phyloP scores from a whole-genome alignment of 805 yeast genomes.

The Saccharomycopsis guyanensis region DNA sequence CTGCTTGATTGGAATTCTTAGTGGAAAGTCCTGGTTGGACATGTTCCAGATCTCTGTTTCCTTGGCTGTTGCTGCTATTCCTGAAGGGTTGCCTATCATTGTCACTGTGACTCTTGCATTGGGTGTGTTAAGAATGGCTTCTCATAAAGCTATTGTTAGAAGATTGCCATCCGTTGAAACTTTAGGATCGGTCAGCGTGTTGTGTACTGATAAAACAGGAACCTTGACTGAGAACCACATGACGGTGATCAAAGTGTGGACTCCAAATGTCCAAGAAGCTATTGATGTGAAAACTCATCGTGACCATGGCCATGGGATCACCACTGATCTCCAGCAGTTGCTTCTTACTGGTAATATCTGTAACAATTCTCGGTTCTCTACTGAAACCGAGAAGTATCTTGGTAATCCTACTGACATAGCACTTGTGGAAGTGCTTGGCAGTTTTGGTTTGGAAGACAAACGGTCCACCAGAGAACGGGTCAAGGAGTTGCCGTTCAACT shows the following conservation, averaged over 20 bases:
- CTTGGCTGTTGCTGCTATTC: constrained; percentile 97
- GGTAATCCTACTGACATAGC: constrained; percentile 98
- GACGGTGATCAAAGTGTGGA: constrained; percentile 68
- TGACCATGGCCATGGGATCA: background rate
- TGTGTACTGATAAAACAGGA: constrained; percentile 88
- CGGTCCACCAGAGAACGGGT: constrained; percentile 54
- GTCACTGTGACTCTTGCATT: constrained; percentile 95
- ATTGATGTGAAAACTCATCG: background rate
- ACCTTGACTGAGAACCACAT: constrained; percentile 86
- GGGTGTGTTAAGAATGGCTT: constrained; percentile 96
- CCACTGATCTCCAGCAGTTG: constrained; percentile 43
- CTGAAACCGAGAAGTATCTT: constrained; percentile 58
- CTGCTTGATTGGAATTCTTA: constrained; percentile 80
- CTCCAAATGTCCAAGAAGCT: constrained; percentile 20
- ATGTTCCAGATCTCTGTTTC: constrained; percentile 98
- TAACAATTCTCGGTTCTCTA: constrained; percentile 65
- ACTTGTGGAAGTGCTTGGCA: constrained; percentile 61
- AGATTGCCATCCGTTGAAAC: constrained; percentile 94
- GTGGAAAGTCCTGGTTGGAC: constrained; percentile 93
- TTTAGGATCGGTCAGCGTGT: constrained; percentile 87
- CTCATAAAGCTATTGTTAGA: constrained; percentile 86
- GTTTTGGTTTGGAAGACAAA: constrained; percentile 64
- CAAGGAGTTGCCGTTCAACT: constrained; percentile 78
- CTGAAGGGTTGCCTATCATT: constrained; percentile 97
- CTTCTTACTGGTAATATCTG: constrained; percentile 66